These are phyloP conservation scores for Neurospora sp. DNA, from an alignment of 495 filamentous ascomycete species.

Conservation along the genomic window DNA sequence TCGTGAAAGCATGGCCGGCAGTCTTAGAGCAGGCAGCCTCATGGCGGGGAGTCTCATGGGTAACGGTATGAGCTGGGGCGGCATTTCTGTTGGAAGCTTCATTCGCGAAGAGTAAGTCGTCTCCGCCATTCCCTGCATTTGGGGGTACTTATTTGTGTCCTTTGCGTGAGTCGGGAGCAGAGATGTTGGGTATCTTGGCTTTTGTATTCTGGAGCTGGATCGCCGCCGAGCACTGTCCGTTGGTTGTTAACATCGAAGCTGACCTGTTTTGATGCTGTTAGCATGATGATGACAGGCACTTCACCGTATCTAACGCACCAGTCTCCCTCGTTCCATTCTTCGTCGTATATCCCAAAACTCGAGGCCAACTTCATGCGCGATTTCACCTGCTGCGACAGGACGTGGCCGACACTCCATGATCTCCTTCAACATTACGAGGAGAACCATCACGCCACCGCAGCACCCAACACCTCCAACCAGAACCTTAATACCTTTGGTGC, in stretches of 20 bases:
- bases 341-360: constrained; percentile 93
- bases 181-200: constrained; percentile 5
- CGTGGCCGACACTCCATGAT: constrained; percentile 82
- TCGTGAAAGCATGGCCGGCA: constrained; percentile 77
- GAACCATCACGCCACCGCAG: constrained; percentile 51
- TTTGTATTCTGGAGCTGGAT: background rate
- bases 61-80: constrained; percentile 95
- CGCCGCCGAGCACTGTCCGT: background rate
- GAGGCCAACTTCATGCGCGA: constrained; percentile 96
- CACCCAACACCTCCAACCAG: constrained; percentile 16
- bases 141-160: background rate
- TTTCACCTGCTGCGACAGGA: constrained; percentile 86
- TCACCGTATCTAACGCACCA: constrained; percentile 77
- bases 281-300: constrained; percentile 93
- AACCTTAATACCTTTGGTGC: constrained; percentile 16
- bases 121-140: constrained; percentile 3
- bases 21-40: constrained; percentile 22
- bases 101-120: constrained; percentile 91
- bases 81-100: constrained; percentile 90
- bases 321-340: constrained; percentile 92
- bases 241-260: constrained; percentile 8
- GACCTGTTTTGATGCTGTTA: constrained; percentile 28
- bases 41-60: constrained; percentile 38
- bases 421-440: constrained; percentile 95
- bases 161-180: constrained; percentile 1